Conservation (phyloP, 2,329 filamentous ascomycete genomes). For the Sordariomycetes sp. region DNA sequence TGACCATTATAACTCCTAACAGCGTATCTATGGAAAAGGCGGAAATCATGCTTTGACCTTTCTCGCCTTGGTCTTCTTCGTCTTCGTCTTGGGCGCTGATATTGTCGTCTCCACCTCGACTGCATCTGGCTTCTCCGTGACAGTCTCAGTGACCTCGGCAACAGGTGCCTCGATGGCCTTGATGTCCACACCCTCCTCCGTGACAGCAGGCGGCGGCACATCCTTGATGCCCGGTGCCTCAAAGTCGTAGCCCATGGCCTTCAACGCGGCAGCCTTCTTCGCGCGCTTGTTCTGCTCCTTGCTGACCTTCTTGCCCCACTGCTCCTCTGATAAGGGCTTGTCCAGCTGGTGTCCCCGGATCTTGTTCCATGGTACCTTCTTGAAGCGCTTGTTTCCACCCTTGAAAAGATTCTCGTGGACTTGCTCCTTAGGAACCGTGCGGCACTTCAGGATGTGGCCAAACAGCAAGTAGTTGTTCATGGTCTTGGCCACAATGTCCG, state of each 20-base stretch:
- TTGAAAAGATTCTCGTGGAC: slow-evolving; percentile 79
- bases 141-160: slow-evolving; percentile 21
- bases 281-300: slow-evolving; percentile 64
- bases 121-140: slow-evolving; percentile 8
- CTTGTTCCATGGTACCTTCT: slow-evolving; percentile 78
- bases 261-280: slow-evolving; percentile 63
- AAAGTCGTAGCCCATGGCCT: slow-evolving; percentile 77
- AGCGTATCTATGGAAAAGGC: not conserved
- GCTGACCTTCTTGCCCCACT: slow-evolving; percentile 69
- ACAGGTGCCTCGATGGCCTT: slow-evolving; percentile 27
- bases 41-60: slow-evolving; percentile 4
- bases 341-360: slow-evolving; percentile 70
- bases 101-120: slow-evolving; percentile 15
- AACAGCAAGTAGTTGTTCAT: slow-evolving; percentile 98
- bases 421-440: slow-evolving; percentile 65
- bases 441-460: slow-evolving; percentile 86
- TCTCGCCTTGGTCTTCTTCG: slow-evolving; percentile 13
- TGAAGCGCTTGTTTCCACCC: slow-evolving; percentile 84
- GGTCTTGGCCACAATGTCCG: slow-evolving; percentile 84
- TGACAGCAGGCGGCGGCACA: slow-evolving; percentile 28
- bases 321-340: slow-evolving; percentile 60
- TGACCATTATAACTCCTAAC: slow-evolving; percentile 1
- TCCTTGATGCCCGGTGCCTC: slow-evolving; percentile 63
- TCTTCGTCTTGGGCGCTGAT: slow-evolving; percentile 20
- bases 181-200: slow-evolving; percentile 20